Conservation (phyloP, 805 yeast species). For the Saturnispora ahearnii region DNA sequence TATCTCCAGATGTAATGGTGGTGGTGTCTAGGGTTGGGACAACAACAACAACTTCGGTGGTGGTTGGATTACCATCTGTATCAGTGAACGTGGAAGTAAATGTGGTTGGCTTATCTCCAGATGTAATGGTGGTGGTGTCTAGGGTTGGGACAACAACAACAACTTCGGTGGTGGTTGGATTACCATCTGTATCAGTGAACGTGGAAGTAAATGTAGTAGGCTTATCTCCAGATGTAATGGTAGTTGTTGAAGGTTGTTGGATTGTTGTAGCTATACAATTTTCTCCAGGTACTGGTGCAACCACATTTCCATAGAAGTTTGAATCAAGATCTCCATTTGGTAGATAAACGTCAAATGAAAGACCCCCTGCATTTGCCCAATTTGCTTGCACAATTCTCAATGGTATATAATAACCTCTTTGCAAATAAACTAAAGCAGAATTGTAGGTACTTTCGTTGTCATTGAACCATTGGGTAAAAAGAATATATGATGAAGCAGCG, state of each 20-base stretch:
- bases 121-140: background rate
- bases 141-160: background rate
- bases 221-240: background rate
- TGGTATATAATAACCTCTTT: slow-evolving; percentile 13
- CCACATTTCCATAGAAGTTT: background rate
- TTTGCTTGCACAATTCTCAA: slow-evolving; percentile 12
- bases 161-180: background rate
- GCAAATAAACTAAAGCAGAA: slow-evolving; percentile 7
- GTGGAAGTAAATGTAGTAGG: background rate
- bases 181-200: background rate
- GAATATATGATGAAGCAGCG: background rate
- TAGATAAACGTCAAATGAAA: background rate
- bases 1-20: background rate
- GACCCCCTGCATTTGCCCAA: background rate
- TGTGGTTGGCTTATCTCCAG: background rate
- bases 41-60: background rate
- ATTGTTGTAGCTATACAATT: background rate
- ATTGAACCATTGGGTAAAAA: background rate
- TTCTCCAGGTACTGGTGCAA: background rate
- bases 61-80: background rate
- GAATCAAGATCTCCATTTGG: background rate
- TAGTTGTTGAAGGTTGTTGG: background rate
- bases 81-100: background rate
- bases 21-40: background rate
- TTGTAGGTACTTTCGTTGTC: background rate